Conservation (phyloP, 768 basidiomycete genomes). For the Punctularia strigosozonata region DNA sequence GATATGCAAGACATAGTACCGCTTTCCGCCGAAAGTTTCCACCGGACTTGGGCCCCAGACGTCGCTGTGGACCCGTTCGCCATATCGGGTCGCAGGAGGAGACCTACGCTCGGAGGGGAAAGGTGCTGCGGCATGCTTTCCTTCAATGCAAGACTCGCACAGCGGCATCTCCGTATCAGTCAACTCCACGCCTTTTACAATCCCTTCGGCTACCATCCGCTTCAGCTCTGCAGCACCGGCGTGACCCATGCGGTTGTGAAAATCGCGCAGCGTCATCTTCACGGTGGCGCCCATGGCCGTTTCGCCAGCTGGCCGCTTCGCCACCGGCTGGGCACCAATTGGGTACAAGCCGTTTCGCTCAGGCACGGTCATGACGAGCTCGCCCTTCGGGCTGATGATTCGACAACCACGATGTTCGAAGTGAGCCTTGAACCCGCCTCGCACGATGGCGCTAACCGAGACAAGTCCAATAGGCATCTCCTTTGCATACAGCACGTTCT, state of each 20-base stretch:
- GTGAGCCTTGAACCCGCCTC: too few species aligned
- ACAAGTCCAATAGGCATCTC: too few species aligned
- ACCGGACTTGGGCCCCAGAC: background rate
- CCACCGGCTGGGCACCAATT: background rate
- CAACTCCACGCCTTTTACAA: background rate
- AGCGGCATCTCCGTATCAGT: background rate
- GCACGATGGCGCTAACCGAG: too few species aligned
- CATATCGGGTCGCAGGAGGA: too few species aligned
- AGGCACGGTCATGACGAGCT: background rate
- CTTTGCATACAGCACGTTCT: too few species aligned
- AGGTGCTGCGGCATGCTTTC: background rate
- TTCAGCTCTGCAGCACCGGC: background rate
- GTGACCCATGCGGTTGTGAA: slow-evolving; percentile 8
- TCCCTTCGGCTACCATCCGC: background rate
- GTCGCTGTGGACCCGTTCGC: too few species aligned
- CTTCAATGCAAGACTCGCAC: background rate
- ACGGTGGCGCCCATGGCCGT: slow-evolving; percentile 1
- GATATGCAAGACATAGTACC: slow-evolving; percentile 1
- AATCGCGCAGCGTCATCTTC: slow-evolving; percentile 1
- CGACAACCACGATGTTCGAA: slow-evolving; percentile 3
- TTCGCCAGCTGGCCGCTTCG: background rate
- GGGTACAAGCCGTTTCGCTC: slow-evolving; percentile 4
- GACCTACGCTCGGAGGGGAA: background rate
- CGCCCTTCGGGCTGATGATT: slow-evolving; percentile 1
- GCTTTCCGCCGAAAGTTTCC: background rate